Conservation (phyloP, 139 green algal species). For the Raphidocelis subcapitata region DNA sequence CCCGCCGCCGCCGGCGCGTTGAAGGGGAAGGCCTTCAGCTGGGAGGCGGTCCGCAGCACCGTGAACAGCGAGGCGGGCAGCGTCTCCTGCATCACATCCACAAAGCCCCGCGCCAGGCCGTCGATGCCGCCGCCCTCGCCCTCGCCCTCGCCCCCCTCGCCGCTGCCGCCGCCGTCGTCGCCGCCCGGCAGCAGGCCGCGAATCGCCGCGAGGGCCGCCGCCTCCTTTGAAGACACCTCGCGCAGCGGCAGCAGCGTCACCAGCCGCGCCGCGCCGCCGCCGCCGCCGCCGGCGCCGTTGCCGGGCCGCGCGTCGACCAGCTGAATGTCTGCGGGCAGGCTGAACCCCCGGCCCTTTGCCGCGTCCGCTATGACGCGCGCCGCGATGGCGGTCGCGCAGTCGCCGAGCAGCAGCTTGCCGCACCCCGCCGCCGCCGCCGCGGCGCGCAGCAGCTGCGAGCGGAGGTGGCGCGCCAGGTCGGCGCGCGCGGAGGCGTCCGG, state of each 20-base stretch:
- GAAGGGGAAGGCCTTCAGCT: constrained; percentile 55
- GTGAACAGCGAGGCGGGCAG: constrained; percentile 59
- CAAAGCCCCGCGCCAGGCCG: constrained; percentile 48
- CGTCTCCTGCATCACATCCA: constrained; percentile 45
- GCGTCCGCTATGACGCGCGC: constrained; percentile 50
- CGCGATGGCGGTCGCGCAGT: constrained; percentile 54
- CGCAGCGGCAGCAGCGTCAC: constrained; percentile 19
- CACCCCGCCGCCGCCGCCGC: constrained; percentile 37
- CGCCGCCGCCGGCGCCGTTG: constrained; percentile 1
- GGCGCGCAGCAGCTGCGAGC: constrained; percentile 47
- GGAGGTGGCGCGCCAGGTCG: constrained; percentile 64
- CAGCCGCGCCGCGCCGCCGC: background rate
- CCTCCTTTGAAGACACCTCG: constrained; percentile 37
- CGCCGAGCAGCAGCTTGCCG: constrained; percentile 52
- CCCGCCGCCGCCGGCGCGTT: constrained; percentile 22
- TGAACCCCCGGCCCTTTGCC: constrained; percentile 72
- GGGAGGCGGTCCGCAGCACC: constrained; percentile 48
- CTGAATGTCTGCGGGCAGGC: constrained; percentile 56
- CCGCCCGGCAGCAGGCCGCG: constrained; percentile 18
- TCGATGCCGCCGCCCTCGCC: constrained; percentile 44
- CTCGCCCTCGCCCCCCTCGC: background rate
- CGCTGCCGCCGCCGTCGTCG: constrained; percentile 3
- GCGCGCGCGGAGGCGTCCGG: constrained; percentile 62
- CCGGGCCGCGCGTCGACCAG: constrained; percentile 52
- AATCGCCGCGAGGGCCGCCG: constrained; percentile 22